Evolutionary conservation across 768 basidiomycete species (phyloP).

Genomic region (Leccinum barrowsii): DNA sequence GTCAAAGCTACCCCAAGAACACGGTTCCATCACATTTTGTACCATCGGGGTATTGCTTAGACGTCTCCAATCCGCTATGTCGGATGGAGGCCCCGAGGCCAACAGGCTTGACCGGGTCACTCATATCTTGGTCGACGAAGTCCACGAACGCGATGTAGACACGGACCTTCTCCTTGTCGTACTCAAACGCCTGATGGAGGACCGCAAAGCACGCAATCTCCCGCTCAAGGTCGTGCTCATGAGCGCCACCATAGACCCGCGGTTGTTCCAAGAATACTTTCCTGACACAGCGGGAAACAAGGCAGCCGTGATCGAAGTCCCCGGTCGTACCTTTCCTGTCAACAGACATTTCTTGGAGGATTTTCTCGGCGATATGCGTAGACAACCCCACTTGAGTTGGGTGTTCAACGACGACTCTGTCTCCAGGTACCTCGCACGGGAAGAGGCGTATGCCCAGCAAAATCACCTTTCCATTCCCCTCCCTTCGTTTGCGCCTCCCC

Average conservation of each 20-base stretch:
- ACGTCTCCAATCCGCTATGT: conserved; percentile 72
- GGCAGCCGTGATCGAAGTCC: conserved; percentile 73
- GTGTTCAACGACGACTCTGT: conserved; percentile 71
- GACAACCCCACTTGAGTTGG: conserved; percentile 46
- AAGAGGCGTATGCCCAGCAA: conserved; percentile 33
- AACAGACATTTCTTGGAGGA: conserved; percentile 78
- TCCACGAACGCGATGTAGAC: conserved; percentile 93
- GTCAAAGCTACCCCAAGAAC: conserved; percentile 65
- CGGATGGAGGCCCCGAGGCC: conserved; percentile 34
- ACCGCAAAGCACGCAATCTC: conserved; percentile 64
- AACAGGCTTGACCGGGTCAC: conserved; percentile 69
- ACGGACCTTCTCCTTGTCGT: conserved; percentile 88
- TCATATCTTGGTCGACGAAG: conserved; percentile 93
- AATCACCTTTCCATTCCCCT: background rate
- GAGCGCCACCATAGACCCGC: conserved; percentile 94
- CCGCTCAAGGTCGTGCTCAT: conserved; percentile 87
- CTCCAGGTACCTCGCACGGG: conserved; percentile 64
- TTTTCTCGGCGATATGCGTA: conserved; percentile 51
- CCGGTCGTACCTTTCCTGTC: conserved; percentile 92
- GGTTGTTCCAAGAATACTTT: conserved; percentile 88
- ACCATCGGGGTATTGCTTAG: conserved; percentile 91
- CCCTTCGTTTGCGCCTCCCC: conserved; percentile 5
- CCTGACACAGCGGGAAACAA: conserved; percentile 52
- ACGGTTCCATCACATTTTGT: conserved; percentile 89
- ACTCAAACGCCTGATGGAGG: conserved; percentile 75